Conservation (phyloP, 495 filamentous ascomycete species). For the Barbatosphaeria neglecta region DNA sequence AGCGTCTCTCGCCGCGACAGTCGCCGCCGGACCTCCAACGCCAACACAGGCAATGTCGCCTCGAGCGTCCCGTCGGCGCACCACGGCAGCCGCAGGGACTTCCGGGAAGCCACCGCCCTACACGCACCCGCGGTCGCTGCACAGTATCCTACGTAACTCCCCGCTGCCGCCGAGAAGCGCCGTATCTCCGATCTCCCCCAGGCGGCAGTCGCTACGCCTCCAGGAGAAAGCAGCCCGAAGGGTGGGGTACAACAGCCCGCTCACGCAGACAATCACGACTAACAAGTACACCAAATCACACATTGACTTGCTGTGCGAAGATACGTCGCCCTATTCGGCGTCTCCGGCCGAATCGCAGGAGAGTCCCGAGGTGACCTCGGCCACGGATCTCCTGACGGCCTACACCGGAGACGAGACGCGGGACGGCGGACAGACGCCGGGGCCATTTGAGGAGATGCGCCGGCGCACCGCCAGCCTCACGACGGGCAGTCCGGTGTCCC, state of each 20-base stretch:
- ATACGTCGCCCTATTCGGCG: constrained; percentile 35
- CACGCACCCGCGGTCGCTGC: constrained; percentile 50
- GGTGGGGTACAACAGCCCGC: constrained; percentile 43
- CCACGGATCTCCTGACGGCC: constrained; percentile 35
- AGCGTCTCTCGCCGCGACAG: background rate
- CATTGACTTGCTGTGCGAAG: constrained; percentile 40
- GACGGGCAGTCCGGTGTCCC: constrained; percentile 22
- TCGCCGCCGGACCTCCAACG: no score
- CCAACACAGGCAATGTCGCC: constrained; percentile 12
- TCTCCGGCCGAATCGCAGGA: constrained; percentile 18
- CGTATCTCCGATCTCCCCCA: constrained; percentile 31
- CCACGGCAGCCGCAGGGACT: constrained; percentile 17
- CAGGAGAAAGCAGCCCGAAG: constrained; percentile 33
- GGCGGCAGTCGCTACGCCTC: constrained; percentile 33
- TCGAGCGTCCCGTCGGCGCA: constrained; percentile 22
- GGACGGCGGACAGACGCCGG: constrained; percentile 44
- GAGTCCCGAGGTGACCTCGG: constrained; percentile 25
- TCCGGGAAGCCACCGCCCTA: constrained; percentile 37
- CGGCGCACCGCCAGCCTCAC: constrained; percentile 35
- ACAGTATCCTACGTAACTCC: constrained; percentile 70
- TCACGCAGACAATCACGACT: constrained; percentile 44
- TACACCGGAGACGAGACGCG: constrained; percentile 36
- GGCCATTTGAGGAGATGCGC: constrained; percentile 47
- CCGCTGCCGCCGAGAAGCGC: constrained; percentile 42
- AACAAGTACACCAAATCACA: constrained; percentile 43